These are phyloP conservation scores for Moesziomyces parantarcticus DNA, from an alignment of 1,284 basidiomycete genomes.

Conservation along the genomic window DNA sequence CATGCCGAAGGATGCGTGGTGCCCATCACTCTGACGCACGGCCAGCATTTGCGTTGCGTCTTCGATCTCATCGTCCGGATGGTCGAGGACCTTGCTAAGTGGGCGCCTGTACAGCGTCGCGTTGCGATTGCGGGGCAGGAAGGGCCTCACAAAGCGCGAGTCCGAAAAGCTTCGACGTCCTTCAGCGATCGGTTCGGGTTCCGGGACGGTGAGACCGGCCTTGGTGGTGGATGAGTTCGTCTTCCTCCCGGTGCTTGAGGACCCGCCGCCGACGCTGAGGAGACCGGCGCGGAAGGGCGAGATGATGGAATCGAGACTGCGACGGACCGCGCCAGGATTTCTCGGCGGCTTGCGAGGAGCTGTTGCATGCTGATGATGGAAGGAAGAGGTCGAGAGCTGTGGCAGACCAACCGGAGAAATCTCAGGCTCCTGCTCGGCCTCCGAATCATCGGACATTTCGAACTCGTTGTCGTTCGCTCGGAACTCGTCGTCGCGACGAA, in stretches of 20 bases:
- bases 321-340: conserved; percentile 33
- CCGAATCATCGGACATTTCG: conserved; percentile 32
- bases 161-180: conserved; percentile 43
- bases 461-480: conserved; percentile 26
- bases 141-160: conserved; percentile 39
- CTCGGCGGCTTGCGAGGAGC: neutral
- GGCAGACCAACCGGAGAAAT: neutral
- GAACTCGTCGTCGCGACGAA: conserved; percentile 43
- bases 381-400: conserved; percentile 3
- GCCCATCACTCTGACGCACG: neutral
- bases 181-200: conserved; percentile 6
- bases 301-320: conserved; percentile 44
- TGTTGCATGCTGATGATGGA: neutral
- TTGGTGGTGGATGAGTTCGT: neutral
- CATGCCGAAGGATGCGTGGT: neutral
- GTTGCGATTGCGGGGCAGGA: conserved; percentile 25
- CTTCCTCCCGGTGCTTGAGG: neutral
- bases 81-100: conserved; percentile 35
- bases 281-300: conserved; percentile 44
- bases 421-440: conserved; percentile 5
- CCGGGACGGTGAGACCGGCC: conserved; percentile 5
- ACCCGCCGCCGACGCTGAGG: conserved; percentile 7
- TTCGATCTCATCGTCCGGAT: conserved; percentile 26
- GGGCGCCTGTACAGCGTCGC: conserved; percentile 14
- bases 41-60: neutral